phyloP scores from a whole-genome alignment of 1,284 basidiomycete genomes.

The Cronartium ribicola region DNA sequence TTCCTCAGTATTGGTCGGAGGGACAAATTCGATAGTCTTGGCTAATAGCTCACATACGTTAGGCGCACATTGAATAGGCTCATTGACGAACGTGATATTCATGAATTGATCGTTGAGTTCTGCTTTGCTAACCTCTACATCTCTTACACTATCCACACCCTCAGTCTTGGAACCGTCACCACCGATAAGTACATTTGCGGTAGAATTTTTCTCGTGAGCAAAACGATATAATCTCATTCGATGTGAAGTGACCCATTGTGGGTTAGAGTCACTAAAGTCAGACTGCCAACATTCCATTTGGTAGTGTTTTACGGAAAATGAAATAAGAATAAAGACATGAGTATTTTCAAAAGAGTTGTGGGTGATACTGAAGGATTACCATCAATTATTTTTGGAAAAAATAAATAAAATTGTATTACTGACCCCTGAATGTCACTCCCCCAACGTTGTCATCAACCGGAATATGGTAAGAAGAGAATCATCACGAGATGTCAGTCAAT shows the following conservation, averaged over 20 bases:
- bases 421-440: no score
- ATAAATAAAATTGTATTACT: no score
- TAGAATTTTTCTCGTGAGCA: constrained; percentile 44
- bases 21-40: constrained; percentile 47
- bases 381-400: no score
- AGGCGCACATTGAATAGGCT: constrained; percentile 49
- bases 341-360: no score
- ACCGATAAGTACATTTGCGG: constrained; percentile 44
- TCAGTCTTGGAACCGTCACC: constrained; percentile 29
- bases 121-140: constrained; percentile 25
- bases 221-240: constrained; percentile 48
- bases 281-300: background rate
- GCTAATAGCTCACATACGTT: constrained; percentile 47
- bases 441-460: no score
- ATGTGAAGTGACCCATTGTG: constrained; percentile 47
- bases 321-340: no score
- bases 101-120: constrained; percentile 45
- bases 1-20: constrained; percentile 28
- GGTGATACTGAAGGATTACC: no score
- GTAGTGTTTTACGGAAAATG: no score
- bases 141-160: constrained; percentile 37
- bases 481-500: no score
- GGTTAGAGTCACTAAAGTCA: constrained; percentile 11
- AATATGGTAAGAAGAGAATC: no score
- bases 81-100: constrained; percentile 46